Percentiles rank a stretch among this genome's conserved stretches.
Evolutionary conservation across 148 eudicot species (phyloP).

Genomic region (Chenopodium suecicum): DNA sequence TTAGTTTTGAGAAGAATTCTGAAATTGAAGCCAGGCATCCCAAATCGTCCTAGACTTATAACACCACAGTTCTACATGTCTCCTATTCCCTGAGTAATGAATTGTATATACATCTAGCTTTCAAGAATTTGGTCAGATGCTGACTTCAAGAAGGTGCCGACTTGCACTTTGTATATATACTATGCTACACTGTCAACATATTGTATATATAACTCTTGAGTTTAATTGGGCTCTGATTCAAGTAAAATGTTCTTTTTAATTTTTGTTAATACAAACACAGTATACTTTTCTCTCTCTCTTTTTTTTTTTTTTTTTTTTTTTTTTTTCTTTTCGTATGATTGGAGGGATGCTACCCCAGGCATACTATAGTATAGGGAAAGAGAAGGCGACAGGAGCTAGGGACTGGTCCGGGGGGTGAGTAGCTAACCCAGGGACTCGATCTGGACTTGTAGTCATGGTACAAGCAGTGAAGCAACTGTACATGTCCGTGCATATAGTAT

Average conservation of each 20-base stretch:
- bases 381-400: too few relatives aligned
- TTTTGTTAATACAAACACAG: too few relatives aligned
- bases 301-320: too few relatives aligned
- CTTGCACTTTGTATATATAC: slow-evolving; percentile 5
- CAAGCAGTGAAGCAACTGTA: too few relatives aligned
- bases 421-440: too few relatives aligned
- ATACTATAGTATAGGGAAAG: too few relatives aligned
- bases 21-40: slow-evolving; percentile 20
- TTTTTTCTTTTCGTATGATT: background rate
- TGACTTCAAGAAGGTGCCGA: background rate
- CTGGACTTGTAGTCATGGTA: too few relatives aligned
- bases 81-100: slow-evolving; percentile 6
- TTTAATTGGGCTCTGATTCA: background rate
- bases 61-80: background rate
- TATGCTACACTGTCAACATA: background rate
- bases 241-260: background rate
- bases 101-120: slow-evolving; percentile 19
- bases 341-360: background rate
- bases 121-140: background rate
- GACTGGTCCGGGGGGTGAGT: too few relatives aligned
- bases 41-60: slow-evolving; percentile 9
- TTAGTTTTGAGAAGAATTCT: slow-evolving; percentile 18
- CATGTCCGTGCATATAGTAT: too few relatives aligned
- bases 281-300: too few relatives aligned
- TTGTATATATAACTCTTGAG: background rate